Conservation (phyloP, 108 stramenopile genomes). For the Fragilaria crotonensis region DNA sequence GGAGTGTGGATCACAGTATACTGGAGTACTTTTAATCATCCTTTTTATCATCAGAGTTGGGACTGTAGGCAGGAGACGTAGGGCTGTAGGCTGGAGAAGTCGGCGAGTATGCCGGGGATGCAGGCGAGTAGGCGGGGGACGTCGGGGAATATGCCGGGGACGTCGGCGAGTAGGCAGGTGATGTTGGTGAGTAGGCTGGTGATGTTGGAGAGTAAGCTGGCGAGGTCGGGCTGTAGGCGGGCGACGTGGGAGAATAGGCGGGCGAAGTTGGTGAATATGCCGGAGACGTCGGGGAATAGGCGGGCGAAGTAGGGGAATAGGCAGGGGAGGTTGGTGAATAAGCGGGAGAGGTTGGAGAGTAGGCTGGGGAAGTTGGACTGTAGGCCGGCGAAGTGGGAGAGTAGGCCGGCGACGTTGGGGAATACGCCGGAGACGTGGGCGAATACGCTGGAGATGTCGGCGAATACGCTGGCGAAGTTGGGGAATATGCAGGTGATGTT, state of each 20-base stretch:
- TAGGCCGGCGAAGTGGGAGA: slow-evolving; percentile 61
- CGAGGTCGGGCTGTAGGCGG: slow-evolving; percentile 58
- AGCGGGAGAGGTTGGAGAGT: slow-evolving; percentile 60
- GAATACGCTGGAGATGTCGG: slow-evolving; percentile 60
- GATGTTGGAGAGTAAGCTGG: slow-evolving; percentile 69
- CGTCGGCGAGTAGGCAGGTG: slow-evolving; percentile 36
- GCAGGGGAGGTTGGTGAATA: slow-evolving; percentile 61
- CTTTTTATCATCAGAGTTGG: no score
- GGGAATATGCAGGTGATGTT: slow-evolving; percentile 60
- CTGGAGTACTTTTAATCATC: no score
- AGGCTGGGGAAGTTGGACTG: slow-evolving; percentile 63
- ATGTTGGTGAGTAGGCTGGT: slow-evolving; percentile 48
- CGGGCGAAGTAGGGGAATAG: slow-evolving; percentile 71
- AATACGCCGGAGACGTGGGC: slow-evolving; percentile 40
- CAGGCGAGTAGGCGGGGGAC: slow-evolving; percentile 49
- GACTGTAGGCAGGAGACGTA: slow-evolving; percentile 39
- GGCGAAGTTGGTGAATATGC: slow-evolving; percentile 75
- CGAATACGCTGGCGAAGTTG: slow-evolving; percentile 63
- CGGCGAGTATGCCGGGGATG: slow-evolving; percentile 35
- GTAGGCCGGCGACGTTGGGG: slow-evolving; percentile 36
- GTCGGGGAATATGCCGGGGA: slow-evolving; percentile 52
- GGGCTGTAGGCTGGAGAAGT: slow-evolving; percentile 46
- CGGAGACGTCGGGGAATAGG: slow-evolving; percentile 71
- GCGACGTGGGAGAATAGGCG: slow-evolving; percentile 72
- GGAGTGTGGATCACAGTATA: no score